These are phyloP conservation scores for Conidiobolus incongruus DNA, from an alignment of 371 early-diverging fungal species.

Conservation along the genomic window DNA sequence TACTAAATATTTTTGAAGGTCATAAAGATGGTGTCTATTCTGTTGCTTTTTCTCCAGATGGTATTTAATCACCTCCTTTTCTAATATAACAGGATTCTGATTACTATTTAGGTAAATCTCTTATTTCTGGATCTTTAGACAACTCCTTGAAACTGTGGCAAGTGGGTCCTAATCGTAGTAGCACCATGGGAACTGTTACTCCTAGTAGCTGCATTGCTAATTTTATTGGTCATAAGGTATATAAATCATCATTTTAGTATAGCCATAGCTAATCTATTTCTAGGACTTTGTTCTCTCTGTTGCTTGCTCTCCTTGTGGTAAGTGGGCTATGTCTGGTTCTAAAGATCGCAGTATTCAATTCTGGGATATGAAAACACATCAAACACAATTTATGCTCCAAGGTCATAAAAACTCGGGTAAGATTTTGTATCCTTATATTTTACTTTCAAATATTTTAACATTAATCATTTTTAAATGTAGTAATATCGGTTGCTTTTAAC, in stretches of 20 bases:
- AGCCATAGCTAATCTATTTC: background rate
- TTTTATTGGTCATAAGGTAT: slow-evolving; percentile 38
- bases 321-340: slow-evolving; percentile 84
- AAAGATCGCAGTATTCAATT: slow-evolving; percentile 90
- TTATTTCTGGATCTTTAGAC: slow-evolving; percentile 89
- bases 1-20: slow-evolving; percentile 76
- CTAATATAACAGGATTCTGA: too few species aligned
- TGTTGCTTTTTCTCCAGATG: slow-evolving; percentile 90
- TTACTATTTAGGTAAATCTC: slow-evolving; percentile 16
- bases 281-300: slow-evolving; percentile 93
- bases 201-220: slow-evolving; percentile 21
- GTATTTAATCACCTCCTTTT: slow-evolving; percentile 13
- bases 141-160: slow-evolving; percentile 94
- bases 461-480: slow-evolving; percentile 13
- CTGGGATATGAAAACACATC: slow-evolving; percentile 70
- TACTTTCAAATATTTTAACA: background rate
- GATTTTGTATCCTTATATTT: background rate
- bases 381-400: slow-evolving; percentile 78
- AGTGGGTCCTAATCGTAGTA: slow-evolving; percentile 10
- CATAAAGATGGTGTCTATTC: slow-evolving; percentile 94
- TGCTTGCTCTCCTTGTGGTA: slow-evolving; percentile 75
- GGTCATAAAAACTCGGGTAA: slow-evolving; percentile 92
- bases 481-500: slow-evolving; percentile 80
- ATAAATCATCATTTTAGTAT: background rate
- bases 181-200: slow-evolving; percentile 5